Evolutionary conservation across 2,329 filamentous ascomycete genomes (phyloP).

Genomic region (Falciphora oryzae): DNA sequence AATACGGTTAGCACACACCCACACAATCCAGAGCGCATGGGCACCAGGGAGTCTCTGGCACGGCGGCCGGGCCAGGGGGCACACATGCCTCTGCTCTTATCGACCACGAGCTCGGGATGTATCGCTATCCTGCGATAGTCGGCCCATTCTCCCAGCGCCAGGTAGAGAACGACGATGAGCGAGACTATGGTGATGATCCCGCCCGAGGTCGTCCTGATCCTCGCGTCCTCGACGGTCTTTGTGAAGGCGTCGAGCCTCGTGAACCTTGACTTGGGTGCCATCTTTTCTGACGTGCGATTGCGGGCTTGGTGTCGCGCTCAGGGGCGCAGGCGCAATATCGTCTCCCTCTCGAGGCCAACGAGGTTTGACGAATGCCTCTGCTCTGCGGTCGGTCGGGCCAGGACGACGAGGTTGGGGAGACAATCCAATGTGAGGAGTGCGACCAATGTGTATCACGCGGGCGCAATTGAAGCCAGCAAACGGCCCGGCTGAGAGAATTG

Average conservation of each 20-base stretch:
- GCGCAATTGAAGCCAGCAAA: slow-evolving; percentile 1
- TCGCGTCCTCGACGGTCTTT: slow-evolving; percentile 97
- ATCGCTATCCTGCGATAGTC: slow-evolving; percentile 85
- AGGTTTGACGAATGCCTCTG: background rate
- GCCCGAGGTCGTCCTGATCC: slow-evolving; percentile 90
- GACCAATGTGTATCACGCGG: background rate
- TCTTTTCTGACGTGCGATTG: slow-evolving; percentile 33
- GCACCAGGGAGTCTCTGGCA: background rate
- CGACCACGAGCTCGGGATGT: slow-evolving; percentile 88
- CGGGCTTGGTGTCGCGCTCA: background rate
- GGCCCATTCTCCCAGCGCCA: slow-evolving; percentile 92
- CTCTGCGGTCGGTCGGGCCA: background rate
- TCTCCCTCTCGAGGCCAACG: background rate
- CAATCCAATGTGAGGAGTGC: background rate
- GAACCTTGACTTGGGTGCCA: slow-evolving; percentile 90
- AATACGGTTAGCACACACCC: background rate
- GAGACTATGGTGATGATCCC: slow-evolving; percentile 92
- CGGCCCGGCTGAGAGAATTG: background rate
- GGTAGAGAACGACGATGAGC: slow-evolving; percentile 78
- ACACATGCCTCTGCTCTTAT: slow-evolving; percentile 83
- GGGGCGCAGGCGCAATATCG: background rate
- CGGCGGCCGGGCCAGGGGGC: background rate
- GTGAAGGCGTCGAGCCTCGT: slow-evolving; percentile 97
- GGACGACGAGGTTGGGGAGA: background rate
- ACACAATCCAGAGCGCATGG: background rate